phyloP scores from a whole-genome alignment of 768 basidiomycete species.

The Phanerochaete carnosa region DNA sequence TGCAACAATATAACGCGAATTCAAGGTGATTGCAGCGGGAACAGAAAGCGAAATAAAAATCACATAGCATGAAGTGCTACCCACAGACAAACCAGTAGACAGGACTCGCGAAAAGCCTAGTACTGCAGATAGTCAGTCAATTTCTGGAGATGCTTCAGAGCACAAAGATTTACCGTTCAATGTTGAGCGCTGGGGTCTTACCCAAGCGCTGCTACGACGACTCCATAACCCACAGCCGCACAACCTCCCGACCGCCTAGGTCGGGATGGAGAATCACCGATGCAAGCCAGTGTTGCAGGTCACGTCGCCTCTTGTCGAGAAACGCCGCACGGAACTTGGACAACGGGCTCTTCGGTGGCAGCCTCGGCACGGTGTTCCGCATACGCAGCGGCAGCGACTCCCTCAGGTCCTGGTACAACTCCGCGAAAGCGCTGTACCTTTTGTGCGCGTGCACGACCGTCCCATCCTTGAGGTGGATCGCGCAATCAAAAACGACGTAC shows the following conservation, averaged over 20 bases:
- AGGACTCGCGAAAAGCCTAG: too few relatives aligned
- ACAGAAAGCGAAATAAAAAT: too few relatives aligned
- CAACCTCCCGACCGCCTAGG: conserved; percentile 57
- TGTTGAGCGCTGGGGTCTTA: too few relatives aligned
- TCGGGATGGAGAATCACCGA: conserved; percentile 67
- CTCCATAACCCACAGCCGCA: conserved; percentile 60
- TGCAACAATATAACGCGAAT: too few relatives aligned
- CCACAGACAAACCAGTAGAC: too few relatives aligned
- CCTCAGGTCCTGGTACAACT: conserved; percentile 46
- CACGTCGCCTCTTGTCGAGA: conserved; percentile 57
- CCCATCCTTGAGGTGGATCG: conserved; percentile 65
- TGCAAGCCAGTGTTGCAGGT: conserved; percentile 65
- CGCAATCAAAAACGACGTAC: conserved; percentile 73
- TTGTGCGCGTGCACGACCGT: conserved; percentile 64
- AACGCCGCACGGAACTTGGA: conserved; percentile 66
- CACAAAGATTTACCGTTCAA: too few relatives aligned
- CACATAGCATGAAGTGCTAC: too few relatives aligned
- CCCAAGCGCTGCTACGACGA: too few relatives aligned
- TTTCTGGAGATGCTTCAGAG: too few relatives aligned
- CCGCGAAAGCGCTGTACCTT: conserved; percentile 63
- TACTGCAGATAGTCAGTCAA: too few relatives aligned
- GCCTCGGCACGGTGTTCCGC: conserved; percentile 46
- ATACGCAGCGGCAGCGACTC: conserved; percentile 52
- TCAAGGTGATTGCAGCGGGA: too few relatives aligned
- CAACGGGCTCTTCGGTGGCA: conserved; percentile 69